A percentile compares a stretch with the other conserved stretches of the same genome.
These are phyloP conservation scores for Closterium sp. DNA, from an alignment of 139 green algal species.

Conservation along the genomic window DNA sequence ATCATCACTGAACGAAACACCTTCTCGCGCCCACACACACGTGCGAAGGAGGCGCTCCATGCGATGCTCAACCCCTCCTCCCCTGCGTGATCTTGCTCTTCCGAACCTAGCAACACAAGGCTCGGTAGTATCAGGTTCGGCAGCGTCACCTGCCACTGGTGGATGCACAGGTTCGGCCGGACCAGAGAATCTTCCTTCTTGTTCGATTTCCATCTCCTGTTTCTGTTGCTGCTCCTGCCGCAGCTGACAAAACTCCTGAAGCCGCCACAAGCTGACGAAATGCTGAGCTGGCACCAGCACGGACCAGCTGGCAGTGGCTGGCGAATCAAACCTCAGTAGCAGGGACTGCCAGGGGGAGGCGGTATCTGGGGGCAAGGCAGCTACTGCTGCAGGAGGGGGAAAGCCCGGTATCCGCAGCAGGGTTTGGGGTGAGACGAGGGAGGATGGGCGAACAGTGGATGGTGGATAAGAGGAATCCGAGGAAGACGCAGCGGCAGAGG, in stretches of 20 bases:
- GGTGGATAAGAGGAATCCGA: too few species aligned
- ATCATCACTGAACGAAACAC: neutral
- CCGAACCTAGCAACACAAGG: neutral
- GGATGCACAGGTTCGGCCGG: neutral
- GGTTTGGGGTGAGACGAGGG: neutral
- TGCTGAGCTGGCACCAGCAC: conserved; percentile 6
- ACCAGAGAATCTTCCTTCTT: neutral
- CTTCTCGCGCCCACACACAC: neutral
- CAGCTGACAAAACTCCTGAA: neutral
- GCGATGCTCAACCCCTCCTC: neutral
- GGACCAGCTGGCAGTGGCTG: neutral
- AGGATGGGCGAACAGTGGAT: neutral
- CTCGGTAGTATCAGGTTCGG: neutral
- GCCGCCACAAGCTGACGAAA: neutral
- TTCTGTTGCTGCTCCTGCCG: neutral
- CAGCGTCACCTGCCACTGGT: neutral
- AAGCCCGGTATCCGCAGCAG: neutral
- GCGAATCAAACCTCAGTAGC: neutral
- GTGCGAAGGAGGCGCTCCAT: neutral
- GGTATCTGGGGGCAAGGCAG: neutral
- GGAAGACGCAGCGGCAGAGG: neutral
- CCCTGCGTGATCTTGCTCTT: neutral
- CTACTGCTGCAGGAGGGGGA: neutral
- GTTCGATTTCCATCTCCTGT: neutral
- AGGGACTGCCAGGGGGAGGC: neutral